Conservation (phyloP, 116 monocot species). For the Trichopus zeylanicus region DNA sequence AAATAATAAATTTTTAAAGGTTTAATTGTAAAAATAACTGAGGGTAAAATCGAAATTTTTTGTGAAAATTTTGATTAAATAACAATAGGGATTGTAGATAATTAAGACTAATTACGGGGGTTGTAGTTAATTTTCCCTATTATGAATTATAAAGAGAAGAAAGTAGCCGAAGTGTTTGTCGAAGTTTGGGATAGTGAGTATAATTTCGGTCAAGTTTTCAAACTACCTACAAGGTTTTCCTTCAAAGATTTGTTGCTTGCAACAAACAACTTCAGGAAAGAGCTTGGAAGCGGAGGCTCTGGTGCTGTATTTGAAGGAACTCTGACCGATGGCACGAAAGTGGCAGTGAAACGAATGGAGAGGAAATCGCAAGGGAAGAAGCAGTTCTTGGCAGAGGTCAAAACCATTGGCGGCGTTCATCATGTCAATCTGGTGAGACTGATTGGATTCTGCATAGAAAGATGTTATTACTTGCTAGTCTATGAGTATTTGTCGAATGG, state of each 20-base stretch:
- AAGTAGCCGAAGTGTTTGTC: background rate
- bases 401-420: conserved; percentile 10
- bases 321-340: background rate
- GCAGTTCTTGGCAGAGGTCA: conserved; percentile 15
- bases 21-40: too few species aligned
- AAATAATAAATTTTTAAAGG: too few species aligned
- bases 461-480: conserved; percentile 3
- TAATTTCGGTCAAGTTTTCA: conserved; percentile 4
- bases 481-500: conserved; percentile 18
- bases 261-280: conserved; percentile 7
- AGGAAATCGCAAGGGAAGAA: conserved; percentile 1
- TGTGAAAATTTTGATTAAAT: too few species aligned
- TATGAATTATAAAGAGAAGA: background rate
- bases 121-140: too few species aligned
- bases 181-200: conserved; percentile 4
- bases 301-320: conserved; percentile 15
- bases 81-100: too few species aligned
- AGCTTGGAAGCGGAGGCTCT: conserved; percentile 19
- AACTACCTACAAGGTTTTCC: conserved; percentile 11
- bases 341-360: conserved; percentile 16
- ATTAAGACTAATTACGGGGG: too few species aligned
- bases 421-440: conserved; percentile 19
- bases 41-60: too few species aligned
- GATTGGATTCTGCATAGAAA: conserved; percentile 10
- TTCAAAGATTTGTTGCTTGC: conserved; percentile 6